Conservation (phyloP, 2,329 filamentous ascomycete genomes). For the Periconia sp. region DNA sequence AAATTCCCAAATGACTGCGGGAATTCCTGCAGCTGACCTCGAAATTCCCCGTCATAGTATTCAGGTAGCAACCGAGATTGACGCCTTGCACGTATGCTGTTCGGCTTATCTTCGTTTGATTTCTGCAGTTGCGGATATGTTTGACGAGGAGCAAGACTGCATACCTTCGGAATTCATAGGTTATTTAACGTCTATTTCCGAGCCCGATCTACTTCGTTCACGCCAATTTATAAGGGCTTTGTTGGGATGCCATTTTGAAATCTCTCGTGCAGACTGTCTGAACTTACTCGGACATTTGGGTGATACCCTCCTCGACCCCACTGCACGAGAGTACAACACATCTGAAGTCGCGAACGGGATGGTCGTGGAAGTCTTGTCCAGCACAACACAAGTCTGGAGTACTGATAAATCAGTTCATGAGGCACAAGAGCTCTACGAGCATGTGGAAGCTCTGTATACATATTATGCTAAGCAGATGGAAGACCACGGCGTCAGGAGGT, state of each 20-base stretch:
- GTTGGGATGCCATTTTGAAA: constrained; percentile 25
- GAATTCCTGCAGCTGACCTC: constrained; percentile 39
- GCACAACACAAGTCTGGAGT: constrained; percentile 34
- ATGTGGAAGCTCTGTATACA: constrained; percentile 77
- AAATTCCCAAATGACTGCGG: constrained; percentile 63
- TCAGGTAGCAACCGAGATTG: constrained; percentile 30
- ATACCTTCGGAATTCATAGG: constrained; percentile 36
- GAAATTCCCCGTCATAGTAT: constrained; percentile 56
- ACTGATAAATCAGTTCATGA: constrained; percentile 29
- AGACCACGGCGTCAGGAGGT: constrained; percentile 68
- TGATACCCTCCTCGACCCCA: constrained; percentile 39
- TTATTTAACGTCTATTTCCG: constrained; percentile 31
- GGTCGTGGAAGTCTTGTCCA: constrained; percentile 40
- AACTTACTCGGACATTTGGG: constrained; percentile 37
- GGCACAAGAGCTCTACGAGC: constrained; percentile 58
- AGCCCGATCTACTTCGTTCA: constrained; percentile 37
- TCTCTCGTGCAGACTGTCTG: constrained; percentile 31
- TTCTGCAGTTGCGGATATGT: constrained; percentile 20
- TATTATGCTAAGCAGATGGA: constrained; percentile 75
- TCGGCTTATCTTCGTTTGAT: constrained; percentile 37
- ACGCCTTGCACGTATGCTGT: constrained; percentile 37
- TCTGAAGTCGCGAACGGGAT: constrained; percentile 46
- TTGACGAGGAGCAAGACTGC: constrained; percentile 11
- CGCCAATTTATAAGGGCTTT: constrained; percentile 36
- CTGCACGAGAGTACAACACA: constrained; percentile 44